Evolutionary conservation across 2,329 filamentous ascomycete species (phyloP), one percentile per base, ranked within the genome.

Genomic region (Delphinella strobiligena): DNA sequence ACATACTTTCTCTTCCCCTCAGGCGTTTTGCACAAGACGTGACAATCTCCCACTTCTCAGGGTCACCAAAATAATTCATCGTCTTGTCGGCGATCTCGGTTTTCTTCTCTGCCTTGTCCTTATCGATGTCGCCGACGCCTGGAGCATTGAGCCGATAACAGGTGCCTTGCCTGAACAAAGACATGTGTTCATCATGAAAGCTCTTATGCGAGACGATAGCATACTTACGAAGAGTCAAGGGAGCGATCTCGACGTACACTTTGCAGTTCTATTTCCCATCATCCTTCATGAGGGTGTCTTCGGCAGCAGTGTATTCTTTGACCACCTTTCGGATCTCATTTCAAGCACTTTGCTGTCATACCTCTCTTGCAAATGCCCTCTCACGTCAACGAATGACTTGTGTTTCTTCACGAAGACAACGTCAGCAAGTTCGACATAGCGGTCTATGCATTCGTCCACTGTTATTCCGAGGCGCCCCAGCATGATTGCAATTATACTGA

Each of bases 401-500:
- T 33, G 32, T 15, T 40, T 38, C 19, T 40, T 38, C 5, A 24
- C 11, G 19, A 49, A 49, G 3, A 48, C 38, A 1, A 15, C 29
- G 3, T 40, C 18, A 8, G 41, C 40, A 2, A 48, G 33, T 19
- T 24, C 31, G 1, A 19, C 19, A 35, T 48, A 49, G n/a, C 34
- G 17, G 4, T 34, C 17, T 11, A 47, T 48, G 35, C 45, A 49
- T 24, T 48, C 38, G 15, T 47, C 37, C 14, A 50, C 38, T 5
- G 38, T 36, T 43, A 50, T 47, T 16, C 41, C 24, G 15, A 50
- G 41, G n/a, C 48, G 45, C 16, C 48, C 47, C 7, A 50, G 38
- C 48, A 50, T 49, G 27, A 50, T 47, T 10, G 47, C 46, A 19
- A 49, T 47, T 11, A 47, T 27, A 12, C 48, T 50, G 19, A 10